These are phyloP conservation scores for Dactylellina haptotyla DNA, from an alignment of 2,329 filamentous ascomycete species.

Conservation along the genomic window DNA sequence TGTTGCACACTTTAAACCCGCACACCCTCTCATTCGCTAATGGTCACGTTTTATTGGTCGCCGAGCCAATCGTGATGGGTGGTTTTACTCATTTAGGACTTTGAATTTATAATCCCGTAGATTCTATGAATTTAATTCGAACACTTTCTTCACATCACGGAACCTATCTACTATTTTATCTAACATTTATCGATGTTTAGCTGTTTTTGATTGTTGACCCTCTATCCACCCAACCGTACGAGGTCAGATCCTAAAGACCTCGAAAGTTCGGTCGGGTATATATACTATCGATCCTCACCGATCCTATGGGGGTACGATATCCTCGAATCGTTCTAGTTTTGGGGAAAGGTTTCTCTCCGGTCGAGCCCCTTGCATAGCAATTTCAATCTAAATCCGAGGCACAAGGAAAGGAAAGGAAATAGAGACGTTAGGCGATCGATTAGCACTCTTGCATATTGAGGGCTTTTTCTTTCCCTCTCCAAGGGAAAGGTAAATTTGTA, in stretches of 20 bases:
- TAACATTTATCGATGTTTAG: no score
- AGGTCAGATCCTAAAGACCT: neutral
- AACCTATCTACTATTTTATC: no score
- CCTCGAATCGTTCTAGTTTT: neutral
- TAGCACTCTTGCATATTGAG: no score
- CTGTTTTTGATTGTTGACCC: no score
- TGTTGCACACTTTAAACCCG: constrained; percentile 43
- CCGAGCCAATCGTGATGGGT: constrained; percentile 33
- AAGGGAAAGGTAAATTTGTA: constrained; percentile 31
- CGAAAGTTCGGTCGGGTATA: no score
- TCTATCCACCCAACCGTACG: no score
- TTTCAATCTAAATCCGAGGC: constrained; percentile 21
- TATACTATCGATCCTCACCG: no score
- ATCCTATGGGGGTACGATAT: neutral
- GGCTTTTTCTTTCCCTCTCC: neutral
- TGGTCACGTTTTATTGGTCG: constrained; percentile 53
- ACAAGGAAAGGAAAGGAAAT: constrained; percentile 13
- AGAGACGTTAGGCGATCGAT: constrained; percentile 12
- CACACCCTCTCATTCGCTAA: constrained; percentile 52
- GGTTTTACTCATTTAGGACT: constrained; percentile 27
- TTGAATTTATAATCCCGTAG: constrained; percentile 33
- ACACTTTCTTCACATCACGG: no score
- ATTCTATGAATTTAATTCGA: neutral
- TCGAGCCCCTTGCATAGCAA: constrained; percentile 33
- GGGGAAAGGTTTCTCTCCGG: neutral